These are phyloP conservation scores for Cymodocea nodosa DNA, from an alignment of 116 monocot species.

Conservation along the genomic window DNA sequence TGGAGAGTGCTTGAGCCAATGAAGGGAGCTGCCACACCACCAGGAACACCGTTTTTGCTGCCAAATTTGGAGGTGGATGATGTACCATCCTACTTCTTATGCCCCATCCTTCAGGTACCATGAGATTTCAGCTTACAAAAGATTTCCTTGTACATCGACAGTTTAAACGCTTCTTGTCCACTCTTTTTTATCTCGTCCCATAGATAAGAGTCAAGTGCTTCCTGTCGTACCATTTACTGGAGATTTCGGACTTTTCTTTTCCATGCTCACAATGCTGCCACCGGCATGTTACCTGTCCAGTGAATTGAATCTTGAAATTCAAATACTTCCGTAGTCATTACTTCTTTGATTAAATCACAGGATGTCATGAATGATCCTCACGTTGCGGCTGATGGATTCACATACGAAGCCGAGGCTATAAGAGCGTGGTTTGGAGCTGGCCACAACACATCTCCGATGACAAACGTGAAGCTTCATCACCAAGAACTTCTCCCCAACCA, in stretches of 20 bases:
- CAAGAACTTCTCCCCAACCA: constrained; percentile 35
- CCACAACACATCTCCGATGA: constrained; percentile 62
- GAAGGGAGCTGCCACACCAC: constrained; percentile 7
- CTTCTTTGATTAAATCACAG: constrained; percentile 11
- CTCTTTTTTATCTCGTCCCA: too few species aligned
- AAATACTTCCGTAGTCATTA: not conserved
- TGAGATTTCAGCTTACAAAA: not conserved
- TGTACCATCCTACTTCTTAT: constrained; percentile 50
- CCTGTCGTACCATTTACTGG: too few species aligned
- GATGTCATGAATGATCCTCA: constrained; percentile 47
- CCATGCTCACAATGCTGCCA: too few species aligned
- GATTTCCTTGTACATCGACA: not conserved
- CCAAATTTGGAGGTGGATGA: constrained; percentile 3
- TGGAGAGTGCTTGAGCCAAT: constrained; percentile 46
- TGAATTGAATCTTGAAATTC: not conserved
- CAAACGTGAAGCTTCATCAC: constrained; percentile 36
- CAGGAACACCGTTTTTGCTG: not conserved
- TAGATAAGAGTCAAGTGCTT: too few species aligned
- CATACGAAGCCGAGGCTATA: constrained; percentile 43
- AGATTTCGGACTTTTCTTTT: too few species aligned
- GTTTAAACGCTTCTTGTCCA: too few species aligned
- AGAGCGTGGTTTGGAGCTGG: constrained; percentile 43
- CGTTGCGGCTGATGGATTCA: constrained; percentile 40
- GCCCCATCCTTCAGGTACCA: constrained; percentile 58
- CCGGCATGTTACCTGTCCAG: too few species aligned